Base-by-base conservation (phyloP, 495 filamentous ascomycete genomes). In the Hapsidospora chrysogenum region DNA sequence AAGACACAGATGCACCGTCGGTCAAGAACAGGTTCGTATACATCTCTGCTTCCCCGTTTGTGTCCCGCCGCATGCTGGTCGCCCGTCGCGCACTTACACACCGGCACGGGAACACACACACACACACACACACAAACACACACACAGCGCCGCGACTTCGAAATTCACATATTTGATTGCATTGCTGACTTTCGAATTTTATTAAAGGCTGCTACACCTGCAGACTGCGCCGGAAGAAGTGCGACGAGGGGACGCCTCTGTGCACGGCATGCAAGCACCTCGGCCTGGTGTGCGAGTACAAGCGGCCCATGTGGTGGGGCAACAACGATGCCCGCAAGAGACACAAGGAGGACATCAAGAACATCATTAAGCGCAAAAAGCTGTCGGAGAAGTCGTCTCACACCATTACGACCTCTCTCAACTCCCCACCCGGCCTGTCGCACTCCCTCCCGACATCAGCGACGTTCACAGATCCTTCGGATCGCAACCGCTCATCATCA, bases 341-440 rank as follows among this genome's bases (percentile, higher is more conserved):
- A 17, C 83, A 94, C 51, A 97, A 97, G 66, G 89, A 95, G 51
- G 61, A 72, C 15, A 86, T 97, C 63, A 97, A 97, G 69, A 77
- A 78, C 61, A 84, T 86, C 56, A 97, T 97, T 62, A 92, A 92
- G 70, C 74, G 83, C 37, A 95, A 85, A 41, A 95, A 96, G 69
- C 66, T 86, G 40, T 72, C 78, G 26, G 87, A 96, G 60, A 89
- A 93, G 70, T 65, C 66, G 27, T 61, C 70, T 29, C 63, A 71
- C 42, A 58, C 47, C 27, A 68, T 69, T 41, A 63, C 66, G 49
- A 66, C 58, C 23, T 52, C 61, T 36, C 61, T 67, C 51, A 57
- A 60, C 46, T 78, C 80, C 30, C 82, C 82, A 34, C 82, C 82
- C 18, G 79, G 80, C 29, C 65, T 89, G 18, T 80, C 80, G 45